Percentiles rank a stretch among this genome's conserved stretches.
Conservation (phyloP, 2,329 filamentous ascomycete genomes). For the Tolypocladium inflatum region DNA sequence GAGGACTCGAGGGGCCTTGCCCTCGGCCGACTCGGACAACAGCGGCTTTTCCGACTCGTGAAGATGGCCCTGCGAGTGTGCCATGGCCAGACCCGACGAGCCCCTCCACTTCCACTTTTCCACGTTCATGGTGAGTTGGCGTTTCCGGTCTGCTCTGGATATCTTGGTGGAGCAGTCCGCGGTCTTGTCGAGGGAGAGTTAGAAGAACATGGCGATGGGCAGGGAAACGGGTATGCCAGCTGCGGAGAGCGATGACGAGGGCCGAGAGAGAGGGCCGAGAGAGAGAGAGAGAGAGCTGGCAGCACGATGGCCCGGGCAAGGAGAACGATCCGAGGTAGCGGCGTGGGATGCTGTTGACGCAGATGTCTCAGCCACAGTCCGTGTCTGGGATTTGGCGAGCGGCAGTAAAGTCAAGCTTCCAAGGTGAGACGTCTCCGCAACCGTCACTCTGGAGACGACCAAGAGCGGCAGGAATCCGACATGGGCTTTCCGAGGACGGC, state of each 20-base stretch:
- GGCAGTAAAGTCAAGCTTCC: slow-evolving; percentile 2
- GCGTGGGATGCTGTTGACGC: slow-evolving; percentile 3
- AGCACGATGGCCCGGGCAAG: slow-evolving; percentile 1
- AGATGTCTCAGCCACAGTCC: slow-evolving; percentile 13
- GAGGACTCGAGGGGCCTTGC: slow-evolving; percentile 24
- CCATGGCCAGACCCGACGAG: slow-evolving; percentile 17
- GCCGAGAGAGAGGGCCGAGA: background rate
- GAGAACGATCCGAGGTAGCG: background rate
- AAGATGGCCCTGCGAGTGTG: slow-evolving; percentile 10
- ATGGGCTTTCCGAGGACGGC: background rate
- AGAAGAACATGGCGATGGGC: slow-evolving; percentile 1
- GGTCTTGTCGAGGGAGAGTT: background rate
- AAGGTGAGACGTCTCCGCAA: slow-evolving; percentile 6
- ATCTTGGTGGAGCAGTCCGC: background rate
- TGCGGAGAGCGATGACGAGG: background rate
- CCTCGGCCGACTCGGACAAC: slow-evolving; percentile 14
- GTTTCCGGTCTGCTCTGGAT: background rate
- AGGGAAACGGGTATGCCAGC: background rate
- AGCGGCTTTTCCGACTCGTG: slow-evolving; percentile 8
- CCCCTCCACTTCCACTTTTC: slow-evolving; percentile 26
- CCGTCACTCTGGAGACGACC: slow-evolving; percentile 12
- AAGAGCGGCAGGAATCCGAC: background rate
- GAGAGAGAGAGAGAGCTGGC: background rate
- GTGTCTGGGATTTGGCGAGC: slow-evolving; percentile 6
- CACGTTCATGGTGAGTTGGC: slow-evolving; percentile 15